These are phyloP conservation scores for Pseudogymnoascus sp. DNA, from an alignment of 2,329 filamentous ascomycete species.

Conservation along the genomic window DNA sequence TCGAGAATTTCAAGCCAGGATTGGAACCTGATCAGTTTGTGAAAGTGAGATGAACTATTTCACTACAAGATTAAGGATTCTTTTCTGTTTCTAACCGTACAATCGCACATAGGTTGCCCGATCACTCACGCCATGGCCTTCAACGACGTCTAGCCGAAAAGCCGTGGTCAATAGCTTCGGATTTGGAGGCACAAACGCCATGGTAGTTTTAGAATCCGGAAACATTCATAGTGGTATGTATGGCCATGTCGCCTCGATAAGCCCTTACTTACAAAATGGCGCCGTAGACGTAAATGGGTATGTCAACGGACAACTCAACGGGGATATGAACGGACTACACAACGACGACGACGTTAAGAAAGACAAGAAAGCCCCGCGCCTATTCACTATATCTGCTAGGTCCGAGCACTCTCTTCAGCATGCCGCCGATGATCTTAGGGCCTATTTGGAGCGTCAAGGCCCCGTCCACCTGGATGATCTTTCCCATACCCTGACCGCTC, in stretches of 20 bases:
- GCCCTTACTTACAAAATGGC: not conserved
- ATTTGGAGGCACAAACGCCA: conserved; percentile 41
- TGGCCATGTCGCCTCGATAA: not conserved
- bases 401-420: not conserved
- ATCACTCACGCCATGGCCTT: not conserved
- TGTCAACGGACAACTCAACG: not conserved
- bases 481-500: not conserved
- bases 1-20: conserved; percentile 14
- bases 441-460: not conserved
- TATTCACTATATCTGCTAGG: not conserved
- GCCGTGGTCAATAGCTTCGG: conserved; percentile 28
- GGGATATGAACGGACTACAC: not conserved
- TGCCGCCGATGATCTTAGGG: not conserved
- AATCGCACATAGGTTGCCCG: not conserved
- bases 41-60: not conserved
- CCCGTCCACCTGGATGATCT: not conserved
- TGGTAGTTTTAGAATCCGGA: conserved; percentile 20
- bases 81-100: not conserved
- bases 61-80: not conserved
- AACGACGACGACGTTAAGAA: not conserved
- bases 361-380: not conserved
- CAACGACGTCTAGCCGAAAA: conserved; percentile 1
- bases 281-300: not conserved
- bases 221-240: not conserved
- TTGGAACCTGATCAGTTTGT: not conserved